These are phyloP conservation scores for Tremella yokohamensis DNA, from an alignment of 768 basidiomycete species.

Conservation along the genomic window DNA sequence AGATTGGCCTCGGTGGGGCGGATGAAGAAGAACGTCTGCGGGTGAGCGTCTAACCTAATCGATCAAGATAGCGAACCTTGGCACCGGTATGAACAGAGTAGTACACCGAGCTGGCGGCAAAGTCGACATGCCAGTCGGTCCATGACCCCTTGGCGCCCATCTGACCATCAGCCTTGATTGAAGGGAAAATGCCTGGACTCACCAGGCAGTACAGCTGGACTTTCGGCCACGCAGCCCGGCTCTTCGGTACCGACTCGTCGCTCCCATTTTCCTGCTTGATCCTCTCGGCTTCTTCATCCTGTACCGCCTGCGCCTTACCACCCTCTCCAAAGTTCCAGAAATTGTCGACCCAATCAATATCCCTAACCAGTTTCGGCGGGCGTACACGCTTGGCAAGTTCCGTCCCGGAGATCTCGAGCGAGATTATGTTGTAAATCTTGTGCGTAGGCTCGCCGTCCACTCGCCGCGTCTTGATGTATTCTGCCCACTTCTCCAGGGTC, in stretches of 20 bases:
- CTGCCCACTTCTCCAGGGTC: conserved; percentile 86
- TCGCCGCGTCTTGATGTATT: conserved; percentile 63
- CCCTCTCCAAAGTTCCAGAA: conserved; percentile 65
- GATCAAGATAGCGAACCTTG: conserved; percentile 58
- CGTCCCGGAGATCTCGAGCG: conserved; percentile 86
- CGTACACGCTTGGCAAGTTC: conserved; percentile 70
- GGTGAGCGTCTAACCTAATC: neutral
- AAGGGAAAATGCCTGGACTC: conserved; percentile 1
- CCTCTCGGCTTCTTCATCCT: too few relatives aligned
- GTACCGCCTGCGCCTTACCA: conserved; percentile 12
- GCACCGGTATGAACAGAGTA: conserved; percentile 85
- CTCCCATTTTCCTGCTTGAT: neutral
- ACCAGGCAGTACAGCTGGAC: conserved; percentile 87
- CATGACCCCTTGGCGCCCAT: conserved; percentile 93
- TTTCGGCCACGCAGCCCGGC: conserved; percentile 59
- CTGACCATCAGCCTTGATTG: conserved; percentile 16
- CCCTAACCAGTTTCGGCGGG: conserved; percentile 72
- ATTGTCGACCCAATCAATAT: conserved; percentile 95
- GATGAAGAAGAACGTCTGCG: conserved; percentile 94
- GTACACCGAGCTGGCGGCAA: conserved; percentile 96
- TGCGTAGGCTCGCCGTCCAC: conserved; percentile 41
- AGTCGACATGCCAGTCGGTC: conserved; percentile 99
- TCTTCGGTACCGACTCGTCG: conserved; percentile 9
- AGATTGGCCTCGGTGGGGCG: conserved; percentile 80
- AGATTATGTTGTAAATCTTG: conserved; percentile 95